Percentiles rank a stretch among this genome's conserved stretches.
Conservation (phyloP, 768 basidiomycete genomes). For the Rickenella mellea region DNA sequence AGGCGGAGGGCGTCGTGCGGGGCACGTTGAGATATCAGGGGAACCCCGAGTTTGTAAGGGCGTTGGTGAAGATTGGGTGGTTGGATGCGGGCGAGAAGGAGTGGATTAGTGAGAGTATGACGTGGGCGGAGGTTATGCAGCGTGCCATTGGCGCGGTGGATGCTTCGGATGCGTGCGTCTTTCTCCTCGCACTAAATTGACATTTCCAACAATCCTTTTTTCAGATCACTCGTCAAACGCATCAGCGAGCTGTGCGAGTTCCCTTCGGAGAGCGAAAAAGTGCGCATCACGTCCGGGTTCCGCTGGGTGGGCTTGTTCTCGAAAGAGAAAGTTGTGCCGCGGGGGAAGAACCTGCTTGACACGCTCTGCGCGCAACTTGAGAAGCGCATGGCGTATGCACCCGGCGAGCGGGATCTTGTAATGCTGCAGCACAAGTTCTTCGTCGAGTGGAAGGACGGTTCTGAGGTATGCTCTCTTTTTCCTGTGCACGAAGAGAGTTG, state of each 20-base stretch:
- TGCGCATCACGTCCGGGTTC: constrained; percentile 80
- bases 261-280: constrained; percentile 58
- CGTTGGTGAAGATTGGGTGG: constrained; percentile 83
- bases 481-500: neutral
- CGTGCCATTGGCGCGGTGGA: constrained; percentile 61
- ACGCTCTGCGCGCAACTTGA: constrained; percentile 89
- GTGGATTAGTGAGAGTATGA: constrained; percentile 65
- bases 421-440: constrained; percentile 98
- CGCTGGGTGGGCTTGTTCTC: constrained; percentile 94
- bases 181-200: constrained; percentile 2
- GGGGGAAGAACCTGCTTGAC: constrained; percentile 76
- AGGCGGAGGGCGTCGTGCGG: constrained; percentile 85
- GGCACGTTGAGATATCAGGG: constrained; percentile 94
- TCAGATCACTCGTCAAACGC: constrained; percentile 62
- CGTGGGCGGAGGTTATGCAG: constrained; percentile 80
- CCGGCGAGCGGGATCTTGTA: constrained; percentile 89
- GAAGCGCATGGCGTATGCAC: constrained; percentile 83
- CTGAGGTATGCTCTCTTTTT: constrained; percentile 32
- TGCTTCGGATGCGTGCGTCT: constrained; percentile 53
- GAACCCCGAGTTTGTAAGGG: constrained; percentile 90
- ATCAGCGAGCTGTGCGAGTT: constrained; percentile 65
- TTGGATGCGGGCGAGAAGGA: constrained; percentile 66
- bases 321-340: constrained; percentile 44
- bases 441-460: constrained; percentile 82
- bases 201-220: neutral